Base-by-base conservation (phyloP, 768 basidiomycete genomes). In the Podaxis sp. region DNA sequence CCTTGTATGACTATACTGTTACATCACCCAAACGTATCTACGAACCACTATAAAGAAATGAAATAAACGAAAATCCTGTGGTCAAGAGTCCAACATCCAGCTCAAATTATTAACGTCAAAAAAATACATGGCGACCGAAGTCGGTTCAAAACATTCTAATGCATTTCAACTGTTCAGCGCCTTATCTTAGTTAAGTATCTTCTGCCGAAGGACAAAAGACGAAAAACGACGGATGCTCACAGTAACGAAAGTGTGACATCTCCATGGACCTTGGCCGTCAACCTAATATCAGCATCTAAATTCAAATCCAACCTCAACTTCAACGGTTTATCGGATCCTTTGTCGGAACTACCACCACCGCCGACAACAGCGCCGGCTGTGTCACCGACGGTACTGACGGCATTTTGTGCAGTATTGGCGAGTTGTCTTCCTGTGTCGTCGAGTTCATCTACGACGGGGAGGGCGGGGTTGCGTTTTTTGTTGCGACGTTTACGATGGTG, bases 241-340 rank as follows among this genome's bases (percentile, higher is more conserved):
- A 75, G 64, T 44, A 76, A 67, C 1, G 73, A 71, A 24, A 75
- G 70, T 0, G 75, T 75, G 10, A 76, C 63, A 58, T 76, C 74
- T 33, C 74, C 75, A 61, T 75, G 71, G 24, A 75, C 67, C 54
- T 71, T 66, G 24, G 75, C 76, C 57, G 73, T 75, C 59, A 77
- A 65, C 55, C 72, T 66, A 48, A 76, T 71, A 26, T 75, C 72
- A 36, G 74, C 73, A 56, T 76, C 72, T 57, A 77, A 56, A 49
- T 77, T 75, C 40, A 77, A 63, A 56, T 75, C 73, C 55, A 75
- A 62, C 28, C 75, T 61, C 7, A 77, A 56, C 58, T 73, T 73
- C 33, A 62, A 30, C 24, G 70, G 66, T 22, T 66, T 68, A 36
- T 66, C 65, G 1, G 48, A 54, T 6, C 67, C 61, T 17, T 64